Conservation (phyloP, 1,139 yeast species). For the Debaryomyces sp. region DNA sequence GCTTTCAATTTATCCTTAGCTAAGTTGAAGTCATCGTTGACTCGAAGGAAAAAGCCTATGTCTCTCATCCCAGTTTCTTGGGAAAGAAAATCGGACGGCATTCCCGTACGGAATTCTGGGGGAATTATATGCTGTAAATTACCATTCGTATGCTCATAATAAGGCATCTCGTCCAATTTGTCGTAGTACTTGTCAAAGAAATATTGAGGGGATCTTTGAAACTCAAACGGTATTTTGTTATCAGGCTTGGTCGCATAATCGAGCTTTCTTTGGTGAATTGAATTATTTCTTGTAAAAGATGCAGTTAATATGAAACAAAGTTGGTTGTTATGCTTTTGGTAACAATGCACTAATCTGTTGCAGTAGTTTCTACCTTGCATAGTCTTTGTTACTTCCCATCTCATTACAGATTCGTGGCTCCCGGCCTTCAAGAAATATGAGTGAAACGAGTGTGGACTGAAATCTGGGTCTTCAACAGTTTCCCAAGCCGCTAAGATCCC, state of each 20-base stretch:
- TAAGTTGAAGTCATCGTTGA: constrained; percentile 29
- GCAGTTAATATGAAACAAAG: constrained; percentile 37
- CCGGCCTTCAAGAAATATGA: constrained; percentile 46
- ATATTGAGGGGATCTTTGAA: constrained; percentile 34
- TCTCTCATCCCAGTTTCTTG: constrained; percentile 29
- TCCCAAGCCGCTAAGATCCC: constrained; percentile 42
- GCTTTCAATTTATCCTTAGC: constrained; percentile 27
- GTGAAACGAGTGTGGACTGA: constrained; percentile 45
- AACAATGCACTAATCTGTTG: constrained; percentile 39
- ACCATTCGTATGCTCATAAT: constrained; percentile 34
- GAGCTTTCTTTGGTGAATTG: constrained; percentile 18
- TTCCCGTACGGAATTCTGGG: constrained; percentile 27
- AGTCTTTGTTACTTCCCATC: constrained; percentile 37
- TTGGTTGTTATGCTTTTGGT: constrained; percentile 31
- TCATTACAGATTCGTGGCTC: constrained; percentile 27
- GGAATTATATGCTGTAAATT: constrained; percentile 35
- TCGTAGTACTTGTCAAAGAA: constrained; percentile 36
- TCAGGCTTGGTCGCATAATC: constrained; percentile 15
- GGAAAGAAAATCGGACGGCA: constrained; percentile 17
- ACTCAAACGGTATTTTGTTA: constrained; percentile 28
- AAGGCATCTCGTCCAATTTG: constrained; percentile 28
- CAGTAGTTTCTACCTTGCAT: constrained; percentile 41
- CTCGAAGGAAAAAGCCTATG: constrained; percentile 38
- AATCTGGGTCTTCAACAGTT: constrained; percentile 28
- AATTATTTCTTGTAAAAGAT: constrained; percentile 38